Base-by-base conservation (phyloP, 2,329 filamentous ascomycete genomes). In the Chalara sp. region DNA sequence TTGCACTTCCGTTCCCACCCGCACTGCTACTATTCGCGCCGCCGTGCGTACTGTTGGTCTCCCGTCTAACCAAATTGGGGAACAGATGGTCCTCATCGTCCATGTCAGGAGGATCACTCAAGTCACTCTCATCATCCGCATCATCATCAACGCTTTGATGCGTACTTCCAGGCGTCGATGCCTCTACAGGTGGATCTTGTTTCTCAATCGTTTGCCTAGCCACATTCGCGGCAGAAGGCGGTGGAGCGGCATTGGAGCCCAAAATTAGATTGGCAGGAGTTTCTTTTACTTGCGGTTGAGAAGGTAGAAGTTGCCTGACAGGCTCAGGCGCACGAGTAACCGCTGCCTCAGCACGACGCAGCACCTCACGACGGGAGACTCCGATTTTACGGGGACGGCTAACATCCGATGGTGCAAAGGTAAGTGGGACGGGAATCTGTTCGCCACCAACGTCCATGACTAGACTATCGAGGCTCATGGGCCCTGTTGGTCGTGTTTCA, bases 271-370 rank as follows among this genome's bases (percentile, higher is more conserved):
- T 6, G 45, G 37, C 42, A 41, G 35, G 32, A 32, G 33, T 28
- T 7, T 21, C 4, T 52, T 28, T 46, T 29, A 29, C 28, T 5
- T 64, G 12, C 21, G 21, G 21, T 21, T 21, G 21, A 21, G 21
- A 21, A 65, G 69, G 5, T 69, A 71, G 35, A 65, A 35, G 74
- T 68, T 53, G 46, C 10, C 57, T 55, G 13, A 54, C 48, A 6
- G 47, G 21, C 32, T 63, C 64, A 1, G 72, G 69, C 4, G 70
- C 66, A 0, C 73, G 72, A 43, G 52, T 56, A 11, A 82, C 74
- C 5, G 77, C 77, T 54, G 80, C 76, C 54, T 85, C 81, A 0
- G 81, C 81, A 59, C 79, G 80, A 33, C 80, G 77, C 2, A 84
- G 68, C 32, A 85, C 70, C 51, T 85, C 81, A 5, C 62, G 56